A percentile compares a stretch with the other conserved stretches of the same genome.
These are phyloP conservation scores for Clathrus columnatus DNA, from an alignment of 768 basidiomycete genomes.

Conservation along the genomic window DNA sequence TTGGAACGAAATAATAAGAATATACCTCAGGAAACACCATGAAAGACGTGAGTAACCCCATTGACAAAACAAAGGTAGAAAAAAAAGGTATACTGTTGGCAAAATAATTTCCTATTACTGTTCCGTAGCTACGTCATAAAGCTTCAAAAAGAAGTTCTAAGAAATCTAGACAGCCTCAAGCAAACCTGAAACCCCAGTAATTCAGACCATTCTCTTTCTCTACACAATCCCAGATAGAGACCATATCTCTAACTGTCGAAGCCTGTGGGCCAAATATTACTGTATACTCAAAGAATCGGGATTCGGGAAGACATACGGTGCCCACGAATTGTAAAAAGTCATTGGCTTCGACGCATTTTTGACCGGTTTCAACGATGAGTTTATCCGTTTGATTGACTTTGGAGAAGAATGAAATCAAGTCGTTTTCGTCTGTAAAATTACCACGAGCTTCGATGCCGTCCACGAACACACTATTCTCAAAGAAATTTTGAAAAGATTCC, in stretches of 20 bases:
- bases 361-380: neutral
- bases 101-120: conserved; percentile 6
- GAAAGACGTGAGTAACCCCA: too few species aligned
- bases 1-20: too few species aligned
- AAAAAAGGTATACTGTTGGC: conserved; percentile 4
- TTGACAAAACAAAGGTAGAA: neutral
- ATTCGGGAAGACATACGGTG: neutral
- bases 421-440: neutral
- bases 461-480: neutral
- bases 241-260: neutral
- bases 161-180: neutral
- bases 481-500: neutral
- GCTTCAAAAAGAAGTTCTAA: neutral
- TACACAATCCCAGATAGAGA: neutral
- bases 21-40: conserved; percentile 7
- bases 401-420: neutral
- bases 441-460: neutral
- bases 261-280: neutral
- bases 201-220: neutral
- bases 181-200: conserved; percentile 7
- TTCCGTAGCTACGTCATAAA: neutral
- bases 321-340: neutral
- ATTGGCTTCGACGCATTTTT: neutral
- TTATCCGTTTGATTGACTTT: neutral
- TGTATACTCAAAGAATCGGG: neutral